Conservation (phyloP, 768 basidiomycete species). For the Boletus sp. region DNA sequence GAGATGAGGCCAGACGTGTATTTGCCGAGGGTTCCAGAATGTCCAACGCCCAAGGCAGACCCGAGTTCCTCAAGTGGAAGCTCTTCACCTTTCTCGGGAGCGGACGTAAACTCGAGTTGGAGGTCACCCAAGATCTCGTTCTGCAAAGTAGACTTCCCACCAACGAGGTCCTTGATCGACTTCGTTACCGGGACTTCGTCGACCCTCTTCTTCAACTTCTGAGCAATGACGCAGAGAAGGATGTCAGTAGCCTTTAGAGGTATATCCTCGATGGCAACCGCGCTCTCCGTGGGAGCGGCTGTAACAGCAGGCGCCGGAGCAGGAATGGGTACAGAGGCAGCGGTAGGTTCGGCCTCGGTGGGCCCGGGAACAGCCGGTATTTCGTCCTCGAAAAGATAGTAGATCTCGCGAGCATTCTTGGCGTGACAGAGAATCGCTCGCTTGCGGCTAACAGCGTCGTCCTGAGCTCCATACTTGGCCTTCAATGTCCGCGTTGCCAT, state of each 20-base stretch:
- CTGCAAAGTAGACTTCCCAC: constrained; percentile 97
- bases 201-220: constrained; percentile 95
- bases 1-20: constrained; percentile 89
- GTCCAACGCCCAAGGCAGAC: constrained; percentile 74
- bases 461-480: constrained; percentile 88
- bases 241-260: constrained; percentile 92
- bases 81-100: constrained; percentile 98
- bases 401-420: constrained; percentile 95
- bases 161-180: constrained; percentile 97
- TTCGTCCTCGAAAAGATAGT: constrained; percentile 96
- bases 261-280: constrained; percentile 77
- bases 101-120: constrained; percentile 89
- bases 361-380: constrained; percentile 29
- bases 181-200: constrained; percentile 88
- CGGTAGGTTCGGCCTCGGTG: constrained; percentile 33
- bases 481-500: constrained; percentile 91
- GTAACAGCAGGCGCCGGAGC: constrained; percentile 41
- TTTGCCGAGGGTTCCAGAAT: constrained; percentile 86
- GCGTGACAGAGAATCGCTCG: constrained; percentile 88
- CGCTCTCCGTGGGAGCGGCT: constrained; percentile 56
- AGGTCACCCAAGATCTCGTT: constrained; percentile 98
- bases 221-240: constrained; percentile 84
- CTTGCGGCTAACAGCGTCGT: constrained; percentile 76
- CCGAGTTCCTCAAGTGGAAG: constrained; percentile 95
- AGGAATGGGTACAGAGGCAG: constrained; percentile 40